Evolutionary conservation across 345 rosid species (phyloP).

Genomic region (Euphorbia pulcherrima): DNA sequence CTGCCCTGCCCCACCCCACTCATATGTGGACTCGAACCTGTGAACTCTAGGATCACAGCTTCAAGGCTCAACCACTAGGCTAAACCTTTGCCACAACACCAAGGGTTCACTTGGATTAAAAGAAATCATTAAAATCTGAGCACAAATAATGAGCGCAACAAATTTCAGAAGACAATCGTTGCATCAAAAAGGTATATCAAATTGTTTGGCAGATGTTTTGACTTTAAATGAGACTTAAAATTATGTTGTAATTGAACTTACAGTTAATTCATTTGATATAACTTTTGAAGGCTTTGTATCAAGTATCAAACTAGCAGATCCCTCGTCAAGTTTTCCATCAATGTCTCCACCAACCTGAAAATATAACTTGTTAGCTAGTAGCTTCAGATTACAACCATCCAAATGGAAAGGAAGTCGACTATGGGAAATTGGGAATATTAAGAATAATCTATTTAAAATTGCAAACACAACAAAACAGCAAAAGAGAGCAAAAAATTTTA

Average conservation of each 20-base stretch:
- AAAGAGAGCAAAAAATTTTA: background rate
- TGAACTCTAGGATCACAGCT: too few species aligned
- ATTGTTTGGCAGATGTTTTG: background rate
- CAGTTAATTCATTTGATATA: slow-evolving; percentile 81
- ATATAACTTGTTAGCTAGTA: slow-evolving; percentile 19
- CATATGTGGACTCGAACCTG: too few species aligned
- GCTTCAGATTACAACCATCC: slow-evolving; percentile 4
- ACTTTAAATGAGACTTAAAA: background rate
- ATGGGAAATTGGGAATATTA: background rate
- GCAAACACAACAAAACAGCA: background rate
- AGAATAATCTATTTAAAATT: background rate
- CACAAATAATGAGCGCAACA: too few species aligned
- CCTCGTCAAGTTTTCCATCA: slow-evolving; percentile 90
- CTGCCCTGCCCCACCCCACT: too few species aligned
- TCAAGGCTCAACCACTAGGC: too few species aligned
- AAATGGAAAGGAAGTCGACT: background rate
- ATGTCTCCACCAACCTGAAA: slow-evolving; percentile 62
- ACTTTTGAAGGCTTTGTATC: slow-evolving; percentile 97
- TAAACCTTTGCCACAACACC: too few species aligned
- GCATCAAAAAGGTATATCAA: background rate
- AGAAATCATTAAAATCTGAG: background rate
- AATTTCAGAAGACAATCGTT: background rate
- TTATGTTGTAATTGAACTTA: slow-evolving; percentile 46
- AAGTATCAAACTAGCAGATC: slow-evolving; percentile 76
- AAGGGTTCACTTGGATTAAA: too few species aligned